Conservation (phyloP, 208 protist genomes). For the Wallacemonas sp. region DNA sequence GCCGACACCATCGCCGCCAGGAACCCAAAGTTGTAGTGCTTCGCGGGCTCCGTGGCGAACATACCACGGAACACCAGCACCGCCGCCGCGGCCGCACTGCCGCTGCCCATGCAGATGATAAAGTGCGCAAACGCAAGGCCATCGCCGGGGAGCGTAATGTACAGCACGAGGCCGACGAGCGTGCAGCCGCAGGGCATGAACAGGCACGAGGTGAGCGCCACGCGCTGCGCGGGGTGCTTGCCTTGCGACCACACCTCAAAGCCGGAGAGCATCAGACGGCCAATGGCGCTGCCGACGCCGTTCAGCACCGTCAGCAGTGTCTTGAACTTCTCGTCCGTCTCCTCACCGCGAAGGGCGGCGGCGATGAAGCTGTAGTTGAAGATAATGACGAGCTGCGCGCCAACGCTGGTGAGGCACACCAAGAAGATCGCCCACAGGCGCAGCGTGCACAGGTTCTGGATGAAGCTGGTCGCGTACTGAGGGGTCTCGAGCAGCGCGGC, state of each 20-base stretch:
- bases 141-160: constrained; percentile 22
- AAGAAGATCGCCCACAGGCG: constrained; percentile 33
- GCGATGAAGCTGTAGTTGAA: constrained; percentile 34
- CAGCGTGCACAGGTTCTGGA: constrained; percentile 28
- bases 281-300: constrained; percentile 38
- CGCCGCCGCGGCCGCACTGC: constrained; percentile 26
- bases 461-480: constrained; percentile 36
- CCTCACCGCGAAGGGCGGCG: constrained; percentile 24
- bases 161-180: constrained; percentile 30
- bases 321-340: constrained; percentile 26
- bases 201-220: constrained; percentile 35
- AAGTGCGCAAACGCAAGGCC: constrained; percentile 31
- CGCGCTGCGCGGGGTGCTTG: constrained; percentile 21
- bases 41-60: constrained; percentile 45
- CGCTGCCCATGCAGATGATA: constrained; percentile 36
- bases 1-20: constrained; percentile 24
- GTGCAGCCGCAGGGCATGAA: constrained; percentile 32
- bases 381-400: constrained; percentile 33
- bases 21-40: constrained; percentile 47
- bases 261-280: constrained; percentile 27
- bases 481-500: constrained; percentile 29
- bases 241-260: constrained; percentile 40
- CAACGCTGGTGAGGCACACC: constrained; percentile 25
- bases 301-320: constrained; percentile 37
- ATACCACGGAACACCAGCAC: constrained; percentile 45